Conservation (phyloP, 352 stramenopile genomes). For the Stramenopiles sp. region DNA sequence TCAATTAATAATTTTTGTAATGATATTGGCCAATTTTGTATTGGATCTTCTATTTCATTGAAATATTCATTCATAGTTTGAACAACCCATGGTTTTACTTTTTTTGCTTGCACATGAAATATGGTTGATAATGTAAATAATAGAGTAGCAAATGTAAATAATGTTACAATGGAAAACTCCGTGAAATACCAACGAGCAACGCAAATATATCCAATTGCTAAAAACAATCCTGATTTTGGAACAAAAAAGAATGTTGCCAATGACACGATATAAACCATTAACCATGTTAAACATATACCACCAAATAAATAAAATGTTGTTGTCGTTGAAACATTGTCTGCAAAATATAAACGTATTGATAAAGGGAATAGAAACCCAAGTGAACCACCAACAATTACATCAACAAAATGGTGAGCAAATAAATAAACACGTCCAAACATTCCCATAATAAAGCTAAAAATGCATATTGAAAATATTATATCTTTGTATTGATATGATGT, state of each 20-base stretch:
- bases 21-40: not conserved
- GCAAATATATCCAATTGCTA: not conserved
- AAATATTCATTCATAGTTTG: not conserved
- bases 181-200: not conserved
- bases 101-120: not conserved
- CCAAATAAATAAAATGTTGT: not conserved
- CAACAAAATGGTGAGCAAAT: not conserved
- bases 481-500: too few species aligned
- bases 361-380: not conserved
- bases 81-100: not conserved
- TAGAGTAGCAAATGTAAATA: not conserved
- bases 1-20: not conserved
- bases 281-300: not conserved
- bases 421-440: not conserved
- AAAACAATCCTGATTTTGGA: not conserved
- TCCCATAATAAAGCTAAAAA: not conserved
- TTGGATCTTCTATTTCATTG: not conserved
- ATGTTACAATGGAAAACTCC: not conserved
- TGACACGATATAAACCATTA: not conserved
- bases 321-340: not conserved
- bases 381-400: not conserved
- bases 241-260: not conserved
- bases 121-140: not conserved
- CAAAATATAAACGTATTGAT: not conserved
- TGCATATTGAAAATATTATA: too few species aligned